Conservation (phyloP, 106 monocot species). For the Triglochin maritima region DNA sequence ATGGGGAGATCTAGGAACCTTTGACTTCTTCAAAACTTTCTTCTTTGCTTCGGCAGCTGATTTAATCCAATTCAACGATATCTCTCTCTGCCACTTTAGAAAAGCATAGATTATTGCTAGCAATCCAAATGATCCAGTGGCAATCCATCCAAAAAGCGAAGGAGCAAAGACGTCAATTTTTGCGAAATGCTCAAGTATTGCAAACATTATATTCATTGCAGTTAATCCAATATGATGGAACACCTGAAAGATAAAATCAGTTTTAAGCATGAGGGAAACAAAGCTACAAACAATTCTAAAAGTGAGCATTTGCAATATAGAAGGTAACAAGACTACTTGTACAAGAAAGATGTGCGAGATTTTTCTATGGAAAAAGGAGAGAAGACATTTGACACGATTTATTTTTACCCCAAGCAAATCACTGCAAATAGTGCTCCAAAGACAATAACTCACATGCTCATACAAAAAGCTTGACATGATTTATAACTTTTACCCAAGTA, state of each 20-base stretch:
- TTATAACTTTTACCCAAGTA: no score
- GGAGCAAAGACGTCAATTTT: constrained; percentile 23
- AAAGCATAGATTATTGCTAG: constrained; percentile 54
- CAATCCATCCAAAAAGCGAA: constrained; percentile 31
- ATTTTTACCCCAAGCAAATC: no score
- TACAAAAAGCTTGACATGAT: no score
- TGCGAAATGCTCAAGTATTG: constrained; percentile 4
- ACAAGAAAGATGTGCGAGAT: not conserved
- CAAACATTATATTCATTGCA: constrained; percentile 24
- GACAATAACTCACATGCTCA: no score
- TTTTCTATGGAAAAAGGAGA: not conserved
- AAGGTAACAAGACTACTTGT: not conserved
- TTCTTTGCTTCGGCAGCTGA: constrained; percentile 74
- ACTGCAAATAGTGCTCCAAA: no score
- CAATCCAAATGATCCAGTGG: constrained; percentile 52
- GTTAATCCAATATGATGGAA: not conserved
- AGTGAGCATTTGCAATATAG: not conserved
- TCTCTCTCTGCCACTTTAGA: constrained; percentile 54
- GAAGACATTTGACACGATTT: not conserved
- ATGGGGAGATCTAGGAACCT: constrained; percentile 52
- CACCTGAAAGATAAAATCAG: not conserved
- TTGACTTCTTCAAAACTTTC: constrained; percentile 48
- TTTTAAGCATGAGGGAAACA: not conserved
- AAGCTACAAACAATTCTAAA: not conserved
- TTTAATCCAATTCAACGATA: constrained; percentile 66